phyloP scores from a whole-genome alignment of 108 stramenopile genomes.

The Parmales sp. region DNA sequence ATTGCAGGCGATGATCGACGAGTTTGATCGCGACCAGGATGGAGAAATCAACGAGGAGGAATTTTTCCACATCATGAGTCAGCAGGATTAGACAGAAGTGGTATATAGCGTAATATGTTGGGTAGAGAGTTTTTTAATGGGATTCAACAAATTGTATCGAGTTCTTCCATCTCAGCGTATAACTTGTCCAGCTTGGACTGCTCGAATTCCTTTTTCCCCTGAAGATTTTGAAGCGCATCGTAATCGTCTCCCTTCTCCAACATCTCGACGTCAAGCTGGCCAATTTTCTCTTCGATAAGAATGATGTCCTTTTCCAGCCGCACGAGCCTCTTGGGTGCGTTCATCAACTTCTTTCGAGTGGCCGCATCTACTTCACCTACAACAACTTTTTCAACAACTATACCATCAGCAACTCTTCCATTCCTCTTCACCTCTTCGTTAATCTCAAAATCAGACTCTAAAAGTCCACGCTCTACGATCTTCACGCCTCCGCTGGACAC shows the following conservation, averaged over 20 bases:
- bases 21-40: constrained; percentile 34
- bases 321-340: constrained; percentile 16
- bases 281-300: constrained; percentile 20
- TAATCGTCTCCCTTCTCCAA: constrained; percentile 14
- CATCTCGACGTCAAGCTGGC: constrained; percentile 18
- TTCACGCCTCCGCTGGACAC: constrained; percentile 20
- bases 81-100: too few species aligned
- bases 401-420: not conserved
- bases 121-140: too few species aligned
- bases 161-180: too few species aligned
- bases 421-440: constrained; percentile 1
- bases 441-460: constrained; percentile 21
- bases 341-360: constrained; percentile 16
- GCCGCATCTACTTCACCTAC: constrained; percentile 1
- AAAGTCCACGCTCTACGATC: constrained; percentile 17
- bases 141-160: too few species aligned
- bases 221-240: not conserved
- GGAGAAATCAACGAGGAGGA: constrained; percentile 24
- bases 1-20: constrained; percentile 37
- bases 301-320: too few species aligned
- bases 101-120: too few species aligned
- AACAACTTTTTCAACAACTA: not conserved
- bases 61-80: constrained; percentile 24
- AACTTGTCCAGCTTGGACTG: too few species aligned
- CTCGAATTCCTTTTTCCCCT: too few species aligned